Evolutionary conservation across 805 yeast species (phyloP).

Genomic region (Candida broadrunensis): DNA sequence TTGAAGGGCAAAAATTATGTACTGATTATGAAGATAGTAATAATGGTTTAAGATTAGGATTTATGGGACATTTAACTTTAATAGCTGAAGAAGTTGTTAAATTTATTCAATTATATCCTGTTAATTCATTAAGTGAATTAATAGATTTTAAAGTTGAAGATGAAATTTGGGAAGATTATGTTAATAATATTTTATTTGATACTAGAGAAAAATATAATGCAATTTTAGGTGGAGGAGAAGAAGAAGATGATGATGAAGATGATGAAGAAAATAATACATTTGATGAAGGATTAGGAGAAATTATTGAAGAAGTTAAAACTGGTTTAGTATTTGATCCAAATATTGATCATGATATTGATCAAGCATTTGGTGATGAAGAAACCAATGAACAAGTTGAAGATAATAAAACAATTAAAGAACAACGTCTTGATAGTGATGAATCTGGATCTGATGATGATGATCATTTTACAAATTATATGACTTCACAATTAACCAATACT

Average conservation of each 20-base stretch:
- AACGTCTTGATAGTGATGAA: slow-evolving; percentile 24
- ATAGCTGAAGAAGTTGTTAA: slow-evolving; percentile 96
- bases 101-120: slow-evolving; percentile 51
- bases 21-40: slow-evolving; percentile 51
- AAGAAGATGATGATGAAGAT: slow-evolving; percentile 40
- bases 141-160: slow-evolving; percentile 38
- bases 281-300: slow-evolving; percentile 37
- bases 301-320: slow-evolving; percentile 33
- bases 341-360: slow-evolving; percentile 27
- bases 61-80: slow-evolving; percentile 93
- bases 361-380: slow-evolving; percentile 25
- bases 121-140: slow-evolving; percentile 31
- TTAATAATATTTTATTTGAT: slow-evolving; percentile 76
- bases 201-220: slow-evolving; percentile 94
- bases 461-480: slow-evolving; percentile 70
- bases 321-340: slow-evolving; percentile 29
- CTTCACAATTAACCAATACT: slow-evolving; percentile 65
- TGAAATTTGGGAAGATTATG: slow-evolving; percentile 75
- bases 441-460: slow-evolving; percentile 43
- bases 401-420: slow-evolving; percentile 2
- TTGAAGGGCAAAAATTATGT: slow-evolving; percentile 56
- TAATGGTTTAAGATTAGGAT: slow-evolving; percentile 72
- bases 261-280: slow-evolving; percentile 27
- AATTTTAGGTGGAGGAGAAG: slow-evolving; percentile 77
- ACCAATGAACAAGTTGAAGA: slow-evolving; percentile 28